A percentile compares a stretch with the other conserved stretches of the same genome.
Conservation (phyloP, 352 stramenopile genomes). For the Phytophthora ramorum region DNA sequence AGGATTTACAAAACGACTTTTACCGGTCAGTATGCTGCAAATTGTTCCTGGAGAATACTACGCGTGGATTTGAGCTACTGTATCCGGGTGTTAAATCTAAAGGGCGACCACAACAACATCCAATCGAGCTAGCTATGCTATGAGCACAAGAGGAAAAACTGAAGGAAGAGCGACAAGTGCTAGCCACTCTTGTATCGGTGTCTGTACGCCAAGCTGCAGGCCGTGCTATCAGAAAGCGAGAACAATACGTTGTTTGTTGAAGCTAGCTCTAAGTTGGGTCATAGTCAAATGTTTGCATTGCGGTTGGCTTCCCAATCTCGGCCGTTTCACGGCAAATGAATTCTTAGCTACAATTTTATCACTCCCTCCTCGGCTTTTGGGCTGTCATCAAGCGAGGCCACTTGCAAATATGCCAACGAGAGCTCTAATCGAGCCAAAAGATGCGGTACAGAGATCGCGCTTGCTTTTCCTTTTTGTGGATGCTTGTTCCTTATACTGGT, state of each 20-base stretch:
- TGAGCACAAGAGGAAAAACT: constrained; percentile 2
- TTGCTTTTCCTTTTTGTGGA: not conserved
- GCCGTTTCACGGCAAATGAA: constrained; percentile 7
- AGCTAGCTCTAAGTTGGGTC: not conserved
- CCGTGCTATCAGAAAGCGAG: constrained; percentile 4
- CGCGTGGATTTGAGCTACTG: constrained; percentile 48
- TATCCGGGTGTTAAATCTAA: constrained; percentile 45
- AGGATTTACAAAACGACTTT: constrained; percentile 11
- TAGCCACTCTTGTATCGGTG: not conserved
- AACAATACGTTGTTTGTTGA: not conserved
- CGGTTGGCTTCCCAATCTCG: not conserved
- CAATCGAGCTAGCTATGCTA: constrained; percentile 4
- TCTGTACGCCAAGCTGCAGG: constrained; percentile 4
- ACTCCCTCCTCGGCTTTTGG: not conserved
- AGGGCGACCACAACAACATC: constrained; percentile 9
- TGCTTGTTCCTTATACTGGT: not conserved
- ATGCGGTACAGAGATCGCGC: constrained; percentile 36
- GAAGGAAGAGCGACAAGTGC: constrained; percentile 1
- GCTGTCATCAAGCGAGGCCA: not conserved
- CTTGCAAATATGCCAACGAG: constrained; percentile 21
- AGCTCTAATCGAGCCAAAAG: constrained; percentile 38
- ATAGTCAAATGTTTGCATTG: not conserved
- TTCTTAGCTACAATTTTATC: not conserved
- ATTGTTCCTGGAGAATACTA: constrained; percentile 56
- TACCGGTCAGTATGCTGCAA: constrained; percentile 40